These are phyloP conservation scores for Aspergillus ochraceus DNA, from an alignment of 2,329 filamentous ascomycete genomes.

Conservation along the genomic window DNA sequence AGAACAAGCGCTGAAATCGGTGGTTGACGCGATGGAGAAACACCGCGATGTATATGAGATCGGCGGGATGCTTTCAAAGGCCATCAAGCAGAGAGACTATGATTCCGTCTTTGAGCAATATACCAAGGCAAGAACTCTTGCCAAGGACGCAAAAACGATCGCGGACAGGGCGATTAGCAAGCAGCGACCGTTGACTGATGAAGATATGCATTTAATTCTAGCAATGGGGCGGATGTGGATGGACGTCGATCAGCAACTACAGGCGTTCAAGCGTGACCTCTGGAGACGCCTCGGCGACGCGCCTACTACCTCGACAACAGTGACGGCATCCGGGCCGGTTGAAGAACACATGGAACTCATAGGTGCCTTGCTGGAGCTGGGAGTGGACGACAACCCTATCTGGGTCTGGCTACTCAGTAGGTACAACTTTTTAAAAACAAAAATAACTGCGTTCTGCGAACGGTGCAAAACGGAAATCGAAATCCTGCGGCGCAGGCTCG, in stretches of 20 bases:
- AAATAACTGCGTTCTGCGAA: constrained; percentile 77
- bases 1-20: constrained; percentile 79
- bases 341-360: constrained; percentile 95
- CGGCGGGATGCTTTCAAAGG: constrained; percentile 73
- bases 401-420: constrained; percentile 93
- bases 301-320: constrained; percentile 57
- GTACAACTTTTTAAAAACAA: constrained; percentile 84
- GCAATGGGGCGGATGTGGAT: constrained; percentile 93
- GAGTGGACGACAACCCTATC: constrained; percentile 93
- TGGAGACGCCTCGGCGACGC: constrained; percentile 78
- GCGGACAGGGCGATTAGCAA: constrained; percentile 57
- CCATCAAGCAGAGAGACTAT: constrained; percentile 88
- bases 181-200: constrained; percentile 64
- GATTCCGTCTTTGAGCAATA: constrained; percentile 86
- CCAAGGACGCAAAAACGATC: constrained; percentile 72
- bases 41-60: constrained; percentile 82
- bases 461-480: constrained; percentile 91
- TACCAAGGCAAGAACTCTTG: constrained; percentile 75
- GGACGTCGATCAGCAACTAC: constrained; percentile 84
- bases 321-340: constrained; percentile 53
- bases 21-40: constrained; percentile 73
- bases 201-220: constrained; percentile 81
- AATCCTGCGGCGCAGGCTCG: constrained; percentile 78
- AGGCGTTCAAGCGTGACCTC: constrained; percentile 81
- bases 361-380: constrained; percentile 82